Percentiles rank a stretch among this genome's conserved stretches.
Conservation (phyloP, 2,329 filamentous ascomycete genomes). For the Zasmidium angulare region DNA sequence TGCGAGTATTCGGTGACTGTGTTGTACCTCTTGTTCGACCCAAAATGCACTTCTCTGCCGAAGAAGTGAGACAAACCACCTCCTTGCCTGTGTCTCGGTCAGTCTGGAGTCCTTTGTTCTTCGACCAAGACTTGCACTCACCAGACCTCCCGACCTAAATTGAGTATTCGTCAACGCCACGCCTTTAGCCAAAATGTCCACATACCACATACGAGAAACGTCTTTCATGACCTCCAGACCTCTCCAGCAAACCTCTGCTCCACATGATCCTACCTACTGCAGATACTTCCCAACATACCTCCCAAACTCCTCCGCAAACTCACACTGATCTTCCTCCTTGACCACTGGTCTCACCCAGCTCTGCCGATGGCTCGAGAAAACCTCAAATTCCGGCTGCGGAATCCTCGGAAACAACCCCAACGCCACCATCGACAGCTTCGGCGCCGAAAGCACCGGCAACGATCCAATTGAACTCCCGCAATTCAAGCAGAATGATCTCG, state of each 20-base stretch:
- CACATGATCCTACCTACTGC: not conserved
- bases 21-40: too few relatives aligned
- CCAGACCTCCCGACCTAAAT: not conserved
- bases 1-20: not conserved
- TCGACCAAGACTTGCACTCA: not conserved
- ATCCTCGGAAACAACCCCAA: slow-evolving; percentile 19
- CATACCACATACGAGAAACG: too few relatives aligned
- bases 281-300: slow-evolving; percentile 1
- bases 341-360: not conserved
- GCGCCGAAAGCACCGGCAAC: not conserved
- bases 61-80: not conserved
- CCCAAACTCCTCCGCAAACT: not conserved
- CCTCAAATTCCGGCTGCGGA: slow-evolving; percentile 18
- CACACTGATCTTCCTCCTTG: not conserved
- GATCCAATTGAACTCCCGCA: slow-evolving; percentile 18
- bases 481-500: slow-evolving; percentile 18
- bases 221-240: not conserved
- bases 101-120: not conserved
- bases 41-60: too few relatives aligned
- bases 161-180: too few relatives aligned
- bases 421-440: slow-evolving; percentile 14
- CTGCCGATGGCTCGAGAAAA: slow-evolving; percentile 7
- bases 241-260: not conserved
- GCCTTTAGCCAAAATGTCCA: not conserved
- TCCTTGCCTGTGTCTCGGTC: not conserved